Evolutionary conservation across 768 basidiomycete genomes (phyloP), one percentile per base, ranked within the genome.

Genomic region (Boletus tomentosulus): DNA sequence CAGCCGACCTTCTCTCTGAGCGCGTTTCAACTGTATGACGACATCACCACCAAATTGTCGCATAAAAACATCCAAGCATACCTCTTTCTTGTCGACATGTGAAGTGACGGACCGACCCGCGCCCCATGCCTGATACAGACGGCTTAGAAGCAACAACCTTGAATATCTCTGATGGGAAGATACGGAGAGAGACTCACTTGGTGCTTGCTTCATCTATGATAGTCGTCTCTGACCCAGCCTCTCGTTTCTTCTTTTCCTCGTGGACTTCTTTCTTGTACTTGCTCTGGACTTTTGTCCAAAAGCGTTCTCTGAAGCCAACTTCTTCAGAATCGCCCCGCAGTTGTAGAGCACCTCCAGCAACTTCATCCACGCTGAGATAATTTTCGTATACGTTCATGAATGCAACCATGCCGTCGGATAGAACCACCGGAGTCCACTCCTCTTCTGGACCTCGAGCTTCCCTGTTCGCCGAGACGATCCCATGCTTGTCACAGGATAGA

Each of bases 361-460:
- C 84, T 63, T 94, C 90, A 61, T 96, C 93, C 41, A 95, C 74
- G 48, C 83, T 71, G 42, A 97, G 79, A 69, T 90, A 94, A 65
- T 87, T 95, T 66, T 93, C 91, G 63, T 95, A 94, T 10, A 90
- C 77, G 69, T 86, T 92, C 83, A 85, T 85, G 66, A 94, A 87
- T 7, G 89, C 87, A 46, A 89, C 83, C 86, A 92, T 90, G 39
- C 89, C 90, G 55, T 89, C 89, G 10, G 88, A 83, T 24, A 90
- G 70, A 52, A 93, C 74, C 25, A 92, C 80, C 15, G 92, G 87
- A 3, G 87, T 89, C 90, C 92, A 97, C 70, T 95, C 93, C 69
- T 97, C 93, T 69, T 96, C 91, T 4, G 90, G 88, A 2, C 93
- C 94, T 31, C 93, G 81, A 27, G 93, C 93, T 64, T 97, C 93